Evolutionary conservation across 2,329 filamentous ascomycete genomes (phyloP).

Genomic region (Bipolaris victoriae): DNA sequence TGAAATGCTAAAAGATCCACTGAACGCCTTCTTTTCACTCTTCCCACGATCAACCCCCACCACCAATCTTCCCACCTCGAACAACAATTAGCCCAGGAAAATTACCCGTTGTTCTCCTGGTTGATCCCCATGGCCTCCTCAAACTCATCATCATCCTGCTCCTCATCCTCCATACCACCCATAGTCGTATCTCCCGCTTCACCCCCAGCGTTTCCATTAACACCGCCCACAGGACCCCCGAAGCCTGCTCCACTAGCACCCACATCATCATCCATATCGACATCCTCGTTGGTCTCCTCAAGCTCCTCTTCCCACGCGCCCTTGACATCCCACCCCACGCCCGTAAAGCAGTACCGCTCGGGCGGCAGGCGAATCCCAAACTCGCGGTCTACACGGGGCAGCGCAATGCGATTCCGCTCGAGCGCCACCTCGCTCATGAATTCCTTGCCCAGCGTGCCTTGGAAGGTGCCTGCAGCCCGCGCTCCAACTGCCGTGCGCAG

Average conservation of each 20-base stretch:
- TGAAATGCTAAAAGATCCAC: not conserved
- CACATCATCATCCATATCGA: conserved; percentile 58
- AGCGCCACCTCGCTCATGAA: conserved; percentile 73
- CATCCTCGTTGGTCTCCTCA: conserved; percentile 68
- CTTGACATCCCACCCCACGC: conserved; percentile 42
- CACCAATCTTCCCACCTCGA: not conserved
- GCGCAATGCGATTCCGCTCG: conserved; percentile 54
- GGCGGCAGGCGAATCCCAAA: conserved; percentile 66
- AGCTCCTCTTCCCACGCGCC: conserved; percentile 69
- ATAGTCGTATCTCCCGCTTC: conserved; percentile 40
- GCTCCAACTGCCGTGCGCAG: conserved; percentile 75
- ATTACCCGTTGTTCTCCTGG: conserved; percentile 1
- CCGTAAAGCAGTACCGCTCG: conserved; percentile 61
- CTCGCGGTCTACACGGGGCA: conserved; percentile 57
- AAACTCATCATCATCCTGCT: conserved; percentile 54
- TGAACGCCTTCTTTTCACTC: conserved; percentile 4
- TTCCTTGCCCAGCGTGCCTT: conserved; percentile 69
- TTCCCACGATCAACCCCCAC: no score
- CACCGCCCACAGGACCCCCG: conserved; percentile 37
- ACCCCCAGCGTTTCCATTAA: conserved; percentile 24
- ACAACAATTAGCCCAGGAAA: not conserved
- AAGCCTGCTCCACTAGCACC: conserved; percentile 44
- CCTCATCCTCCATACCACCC: conserved; percentile 44
- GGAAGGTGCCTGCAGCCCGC: conserved; percentile 72
- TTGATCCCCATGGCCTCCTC: conserved; percentile 47